Conservation (phyloP, 176 grass and related monocot genomes). For the Rhynchospora tenuis region DNA sequence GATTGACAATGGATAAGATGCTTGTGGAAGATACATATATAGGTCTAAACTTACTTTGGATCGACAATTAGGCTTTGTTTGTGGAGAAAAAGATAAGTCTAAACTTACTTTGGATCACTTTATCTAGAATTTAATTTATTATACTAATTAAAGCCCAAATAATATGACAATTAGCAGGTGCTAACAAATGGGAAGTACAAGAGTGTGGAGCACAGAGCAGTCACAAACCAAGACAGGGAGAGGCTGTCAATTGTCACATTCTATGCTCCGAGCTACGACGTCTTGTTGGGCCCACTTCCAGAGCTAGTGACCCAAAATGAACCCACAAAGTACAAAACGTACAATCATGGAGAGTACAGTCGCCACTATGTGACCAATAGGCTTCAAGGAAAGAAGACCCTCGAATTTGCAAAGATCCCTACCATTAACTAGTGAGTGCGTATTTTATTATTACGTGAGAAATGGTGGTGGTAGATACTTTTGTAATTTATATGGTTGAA, state of each 20-base stretch:
- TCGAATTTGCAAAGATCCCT: slow-evolving; percentile 67
- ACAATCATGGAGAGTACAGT: slow-evolving; percentile 85
- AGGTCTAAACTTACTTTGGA: too few species aligned
- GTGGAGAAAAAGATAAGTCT: too few species aligned
- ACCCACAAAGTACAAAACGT: slow-evolving; percentile 53
- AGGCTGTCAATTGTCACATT: slow-evolving; percentile 67
- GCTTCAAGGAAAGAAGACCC: slow-evolving; percentile 85
- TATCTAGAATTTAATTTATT: background rate
- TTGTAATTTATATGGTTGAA: too few species aligned
- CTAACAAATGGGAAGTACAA: slow-evolving; percentile 83
- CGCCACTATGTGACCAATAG: slow-evolving; percentile 77
- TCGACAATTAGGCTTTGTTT: too few species aligned
- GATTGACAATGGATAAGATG: too few species aligned
- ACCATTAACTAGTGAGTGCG: background rate
- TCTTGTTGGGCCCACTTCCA: slow-evolving; percentile 62
- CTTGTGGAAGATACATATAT: too few species aligned
- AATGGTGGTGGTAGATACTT: too few species aligned
- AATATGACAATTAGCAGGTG: slow-evolving; percentile 23
- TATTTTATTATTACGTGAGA: background rate
- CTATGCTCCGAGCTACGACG: slow-evolving; percentile 85
- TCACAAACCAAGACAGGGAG: slow-evolving; percentile 37
- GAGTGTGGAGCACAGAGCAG: slow-evolving; percentile 86
- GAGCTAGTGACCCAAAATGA: slow-evolving; percentile 46
- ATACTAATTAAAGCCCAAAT: background rate
- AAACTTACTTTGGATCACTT: too few species aligned